phyloP scores from a whole-genome alignment of 179 eudicot species.

The Silene noctiflora region DNA sequence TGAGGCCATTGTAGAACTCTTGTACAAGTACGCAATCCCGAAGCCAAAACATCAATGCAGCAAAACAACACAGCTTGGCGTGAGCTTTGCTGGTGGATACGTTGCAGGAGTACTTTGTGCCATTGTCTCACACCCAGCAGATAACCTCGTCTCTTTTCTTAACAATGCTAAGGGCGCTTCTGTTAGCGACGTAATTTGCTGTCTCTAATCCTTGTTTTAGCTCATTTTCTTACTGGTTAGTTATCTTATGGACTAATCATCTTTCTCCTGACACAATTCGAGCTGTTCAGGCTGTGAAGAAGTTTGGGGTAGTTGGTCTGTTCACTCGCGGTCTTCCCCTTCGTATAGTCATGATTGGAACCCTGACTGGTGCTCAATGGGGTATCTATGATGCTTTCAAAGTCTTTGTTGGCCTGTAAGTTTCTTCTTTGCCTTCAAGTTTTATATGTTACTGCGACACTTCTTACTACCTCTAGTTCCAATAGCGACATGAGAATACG shows the following conservation, averaged over 20 bases:
- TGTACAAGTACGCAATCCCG: constrained; percentile 74
- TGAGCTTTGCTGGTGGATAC: constrained; percentile 80
- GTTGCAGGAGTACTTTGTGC: constrained; percentile 82
- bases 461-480: too few species aligned
- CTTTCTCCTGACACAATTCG: neutral
- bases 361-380: constrained; percentile 89
- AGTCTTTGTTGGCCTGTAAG: constrained; percentile 87
- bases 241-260: neutral
- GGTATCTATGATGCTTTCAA: constrained; percentile 80
- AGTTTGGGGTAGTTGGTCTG: constrained; percentile 62
- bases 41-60: constrained; percentile 82
- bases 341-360: constrained; percentile 89
- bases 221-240: neutral
- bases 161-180: constrained; percentile 89
- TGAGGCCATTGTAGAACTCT: constrained; percentile 65
- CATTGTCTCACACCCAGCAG: constrained; percentile 84
- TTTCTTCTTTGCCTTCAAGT: constrained; percentile 18
- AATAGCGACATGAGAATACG: too few species aligned
- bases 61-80: constrained; percentile 70
- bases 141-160: constrained; percentile 84
- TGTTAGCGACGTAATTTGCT: constrained; percentile 57
- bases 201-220: neutral
- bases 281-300: constrained; percentile 69
- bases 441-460: neutral
- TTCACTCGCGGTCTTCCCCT: constrained; percentile 89